Percentiles rank a stretch among this genome's conserved stretches.
Evolutionary conservation across 192 early-diverging fungal species (phyloP).

Genomic region (Helicostylum pulchrum): DNA sequence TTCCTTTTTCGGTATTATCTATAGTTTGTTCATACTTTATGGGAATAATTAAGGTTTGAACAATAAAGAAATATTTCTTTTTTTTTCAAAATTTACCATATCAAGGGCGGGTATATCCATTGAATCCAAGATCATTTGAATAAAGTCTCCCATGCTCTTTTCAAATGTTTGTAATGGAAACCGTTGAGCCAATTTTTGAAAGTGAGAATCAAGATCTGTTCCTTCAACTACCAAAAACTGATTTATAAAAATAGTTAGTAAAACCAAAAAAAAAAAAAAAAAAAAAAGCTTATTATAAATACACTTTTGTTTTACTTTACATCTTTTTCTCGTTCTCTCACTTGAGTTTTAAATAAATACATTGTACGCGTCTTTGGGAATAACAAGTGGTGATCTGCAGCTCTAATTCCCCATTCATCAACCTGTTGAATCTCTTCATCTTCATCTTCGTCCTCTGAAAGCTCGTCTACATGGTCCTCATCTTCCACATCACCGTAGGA

Average conservation of each 20-base stretch:
- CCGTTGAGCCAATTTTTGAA: slow-evolving; percentile 36
- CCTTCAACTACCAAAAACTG: slow-evolving; percentile 38
- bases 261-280: neutral
- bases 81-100: slow-evolving; percentile 27
- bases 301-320: too few species aligned
- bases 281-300: neutral
- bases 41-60: slow-evolving; percentile 7
- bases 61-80: neutral
- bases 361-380: slow-evolving; percentile 47
- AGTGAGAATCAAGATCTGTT: slow-evolving; percentile 33
- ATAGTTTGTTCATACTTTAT: slow-evolving; percentile 16
- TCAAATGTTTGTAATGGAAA: slow-evolving; percentile 49
- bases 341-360: slow-evolving; percentile 43
- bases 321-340: slow-evolving; percentile 32
- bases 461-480: slow-evolving; percentile 28
- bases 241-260: neutral
- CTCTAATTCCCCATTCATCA: slow-evolving; percentile 34
- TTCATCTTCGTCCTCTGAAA: slow-evolving; percentile 20
- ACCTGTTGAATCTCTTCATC: slow-evolving; percentile 19
- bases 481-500: slow-evolving; percentile 50
- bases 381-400: slow-evolving; percentile 45
- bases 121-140: slow-evolving; percentile 41
- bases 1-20: slow-evolving; percentile 17
- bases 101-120: slow-evolving; percentile 46
- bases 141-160: slow-evolving; percentile 48